Evolutionary conservation across 2,329 filamentous ascomycete genomes (phyloP).

Genomic region (Stemphylium beticola): DNA sequence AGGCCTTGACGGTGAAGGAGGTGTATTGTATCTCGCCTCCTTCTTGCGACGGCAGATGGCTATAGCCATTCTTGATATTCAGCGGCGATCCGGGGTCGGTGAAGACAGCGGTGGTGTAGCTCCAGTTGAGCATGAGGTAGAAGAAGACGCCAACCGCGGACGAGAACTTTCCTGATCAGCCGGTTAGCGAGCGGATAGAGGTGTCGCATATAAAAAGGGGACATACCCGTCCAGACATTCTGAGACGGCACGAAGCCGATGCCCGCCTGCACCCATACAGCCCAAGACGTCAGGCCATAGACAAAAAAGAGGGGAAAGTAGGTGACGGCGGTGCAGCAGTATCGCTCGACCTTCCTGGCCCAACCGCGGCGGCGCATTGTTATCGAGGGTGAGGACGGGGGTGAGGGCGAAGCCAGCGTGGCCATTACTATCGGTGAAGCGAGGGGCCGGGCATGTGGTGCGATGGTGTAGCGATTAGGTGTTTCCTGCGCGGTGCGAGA

Average conservation of each 20-base stretch:
- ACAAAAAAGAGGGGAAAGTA: conserved; percentile 92
- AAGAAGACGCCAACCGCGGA: conserved; percentile 72
- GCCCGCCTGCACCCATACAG: conserved; percentile 80
- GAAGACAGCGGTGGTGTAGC: conserved; percentile 92
- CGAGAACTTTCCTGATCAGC: conserved; percentile 49
- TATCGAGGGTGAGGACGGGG: conserved; percentile 47
- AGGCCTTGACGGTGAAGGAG: conserved; percentile 87
- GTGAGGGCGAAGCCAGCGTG: conserved; percentile 48
- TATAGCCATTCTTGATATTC: conserved; percentile 66
- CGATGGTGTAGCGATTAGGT: conserved; percentile 12
- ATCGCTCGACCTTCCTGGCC: conserved; percentile 77
- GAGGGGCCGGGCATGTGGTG: conserved; percentile 35
- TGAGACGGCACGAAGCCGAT: conserved; percentile 62
- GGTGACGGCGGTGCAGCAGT: conserved; percentile 77
- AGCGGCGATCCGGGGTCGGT: conserved; percentile 79
- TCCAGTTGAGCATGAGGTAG: conserved; percentile 82
- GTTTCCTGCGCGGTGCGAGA: conserved; percentile 11
- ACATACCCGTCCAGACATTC: conserved; percentile 46
- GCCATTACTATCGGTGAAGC: conserved; percentile 41
- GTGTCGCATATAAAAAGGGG: conserved; percentile 2
- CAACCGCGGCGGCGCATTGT: conserved; percentile 55
- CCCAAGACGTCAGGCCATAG: conserved; percentile 91
- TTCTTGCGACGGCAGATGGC: conserved; percentile 77
- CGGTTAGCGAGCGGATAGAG: conserved; percentile 20
- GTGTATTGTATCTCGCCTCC: conserved; percentile 62